Percentiles rank a stretch among this genome's conserved stretches.
These are phyloP conservation scores for Parietaria judaica DNA, from an alignment of 306 rosid genomes.

Conservation along the genomic window DNA sequence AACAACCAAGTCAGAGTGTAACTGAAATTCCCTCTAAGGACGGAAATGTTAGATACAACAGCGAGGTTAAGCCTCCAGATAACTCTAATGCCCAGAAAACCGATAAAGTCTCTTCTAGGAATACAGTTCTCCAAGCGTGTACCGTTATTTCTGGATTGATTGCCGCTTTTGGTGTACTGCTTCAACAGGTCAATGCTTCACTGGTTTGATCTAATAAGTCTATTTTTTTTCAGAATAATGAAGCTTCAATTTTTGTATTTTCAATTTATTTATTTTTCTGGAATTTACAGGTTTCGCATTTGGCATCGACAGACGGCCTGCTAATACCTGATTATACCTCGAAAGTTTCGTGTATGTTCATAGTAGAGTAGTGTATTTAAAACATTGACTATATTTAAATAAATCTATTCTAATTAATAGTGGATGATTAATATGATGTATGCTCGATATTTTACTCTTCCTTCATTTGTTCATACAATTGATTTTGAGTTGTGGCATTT, in stretches of 20 bases:
- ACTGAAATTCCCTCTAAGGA: conserved; percentile 31
- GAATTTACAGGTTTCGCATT: conserved; percentile 61
- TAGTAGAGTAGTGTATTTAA: not conserved
- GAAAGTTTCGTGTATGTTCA: conserved; percentile 62
- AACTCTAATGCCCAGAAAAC: conserved; percentile 28
- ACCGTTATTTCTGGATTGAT: conserved; percentile 58
- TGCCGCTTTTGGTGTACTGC: conserved; percentile 55
- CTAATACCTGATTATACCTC: conserved; percentile 68
- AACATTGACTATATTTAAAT: too few species aligned
- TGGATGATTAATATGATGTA: not conserved
- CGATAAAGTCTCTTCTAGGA: conserved; percentile 44
- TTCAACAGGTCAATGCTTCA: conserved; percentile 52
- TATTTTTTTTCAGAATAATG: too few species aligned
- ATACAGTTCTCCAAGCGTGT: conserved; percentile 76
- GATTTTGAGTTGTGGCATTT: conserved; percentile 88
- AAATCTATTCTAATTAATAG: too few species aligned
- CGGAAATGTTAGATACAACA: conserved; percentile 33
- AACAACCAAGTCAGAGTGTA: conserved; percentile 16
- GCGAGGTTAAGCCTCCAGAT: conserved; percentile 24
- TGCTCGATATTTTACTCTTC: not conserved
- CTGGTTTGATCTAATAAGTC: too few species aligned
- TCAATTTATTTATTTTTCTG: too few species aligned
- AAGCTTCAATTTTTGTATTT: too few species aligned
- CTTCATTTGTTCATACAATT: conserved; percentile 34
- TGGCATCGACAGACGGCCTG: conserved; percentile 62